Base-by-base conservation (phyloP, 768 basidiomycete species). In the Tulasnella sp. region DNA sequence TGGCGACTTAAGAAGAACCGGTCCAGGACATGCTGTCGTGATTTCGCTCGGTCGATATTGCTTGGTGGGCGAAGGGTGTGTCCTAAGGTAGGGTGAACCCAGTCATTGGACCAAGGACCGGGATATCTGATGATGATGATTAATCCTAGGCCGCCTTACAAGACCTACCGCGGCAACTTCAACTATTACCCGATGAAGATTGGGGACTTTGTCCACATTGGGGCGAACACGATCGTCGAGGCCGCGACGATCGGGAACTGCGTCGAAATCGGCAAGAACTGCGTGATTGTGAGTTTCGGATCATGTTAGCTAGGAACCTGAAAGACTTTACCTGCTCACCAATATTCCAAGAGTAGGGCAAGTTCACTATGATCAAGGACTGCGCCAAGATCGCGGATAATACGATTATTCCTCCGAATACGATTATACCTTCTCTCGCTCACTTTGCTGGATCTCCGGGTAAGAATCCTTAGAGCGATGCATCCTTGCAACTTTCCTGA, bases 121-220 rank as follows among this genome's bases (percentile, higher is more conserved):
- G 63, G 16, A 12, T 41, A n/a, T 29, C 39, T 64, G 19, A 64
- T 29, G n/a, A 34, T 52, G 29, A 42, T 63, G 63, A 6, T 44
- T n/a, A 3, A 19, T 37, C 34, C 22, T 59, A 91, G 91, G 75
- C 92, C 91, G 11, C 93, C 91, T 3, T 92, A 93, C 79, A 93
- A 94, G 80, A 94, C 92, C 0, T 94, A 94, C 79, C 87, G 92
- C 67, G 91, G 91, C 74, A 89, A 90, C 75, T 93, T 94, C 84
- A 97, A 98, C 78, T 98, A 95, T 81, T 98, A 98, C 77, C 96
- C 96, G 5, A 94, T 98, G 89, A 94, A 95, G 79, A 89, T 99
- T 11, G 93, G 94, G 2, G 95, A 98, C 80, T 89, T 93, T 78
- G 97, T 98, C 29, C 90, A 96, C 74, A 92, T 99, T 62, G 96